Evolutionary conservation across 2,329 filamentous ascomycete species (phyloP).

Genomic region (Diplodia scrobiculata): DNA sequence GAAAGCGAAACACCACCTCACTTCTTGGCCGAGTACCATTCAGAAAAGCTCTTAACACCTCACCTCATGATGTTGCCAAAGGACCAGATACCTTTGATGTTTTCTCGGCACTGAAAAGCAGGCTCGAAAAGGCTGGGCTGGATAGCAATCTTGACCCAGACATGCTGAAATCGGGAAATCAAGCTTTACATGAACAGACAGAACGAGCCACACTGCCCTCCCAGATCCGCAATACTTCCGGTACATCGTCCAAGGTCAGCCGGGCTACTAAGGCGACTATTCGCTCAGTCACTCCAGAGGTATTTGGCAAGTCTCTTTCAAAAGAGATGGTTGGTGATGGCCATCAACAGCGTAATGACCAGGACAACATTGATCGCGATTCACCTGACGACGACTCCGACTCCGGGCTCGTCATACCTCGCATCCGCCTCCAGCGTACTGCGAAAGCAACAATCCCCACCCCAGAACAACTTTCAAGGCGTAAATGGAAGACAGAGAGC

Average conservation of each 20-base stretch:
- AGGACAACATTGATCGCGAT: background rate
- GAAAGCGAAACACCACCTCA: slow-evolving; percentile 36
- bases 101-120: slow-evolving; percentile 66
- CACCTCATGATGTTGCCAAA: slow-evolving; percentile 33
- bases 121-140: slow-evolving; percentile 47
- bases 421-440: slow-evolving; percentile 25
- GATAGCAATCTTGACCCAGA: slow-evolving; percentile 20
- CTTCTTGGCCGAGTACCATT: slow-evolving; percentile 37
- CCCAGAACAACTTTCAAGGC: slow-evolving; percentile 44
- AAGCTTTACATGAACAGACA: slow-evolving; percentile 5
- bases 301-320: background rate
- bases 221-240: slow-evolving; percentile 26
- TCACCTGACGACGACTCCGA: slow-evolving; percentile 10
- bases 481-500: slow-evolving; percentile 44
- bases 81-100: slow-evolving; percentile 40
- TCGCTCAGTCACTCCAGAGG: slow-evolving; percentile 42
- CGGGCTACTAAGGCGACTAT: slow-evolving; percentile 43
- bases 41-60: slow-evolving; percentile 4
- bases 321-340: background rate
- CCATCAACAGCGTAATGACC: background rate
- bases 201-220: slow-evolving; percentile 25
- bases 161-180: background rate
- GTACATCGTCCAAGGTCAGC: slow-evolving; percentile 32
- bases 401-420: slow-evolving; percentile 22
- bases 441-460: slow-evolving; percentile 39